Percentiles rank a stretch among this genome's conserved stretches.
These are phyloP conservation scores for Nitzschia inconspicua DNA, from an alignment of 108 stramenopile genomes.

Conservation along the genomic window DNA sequence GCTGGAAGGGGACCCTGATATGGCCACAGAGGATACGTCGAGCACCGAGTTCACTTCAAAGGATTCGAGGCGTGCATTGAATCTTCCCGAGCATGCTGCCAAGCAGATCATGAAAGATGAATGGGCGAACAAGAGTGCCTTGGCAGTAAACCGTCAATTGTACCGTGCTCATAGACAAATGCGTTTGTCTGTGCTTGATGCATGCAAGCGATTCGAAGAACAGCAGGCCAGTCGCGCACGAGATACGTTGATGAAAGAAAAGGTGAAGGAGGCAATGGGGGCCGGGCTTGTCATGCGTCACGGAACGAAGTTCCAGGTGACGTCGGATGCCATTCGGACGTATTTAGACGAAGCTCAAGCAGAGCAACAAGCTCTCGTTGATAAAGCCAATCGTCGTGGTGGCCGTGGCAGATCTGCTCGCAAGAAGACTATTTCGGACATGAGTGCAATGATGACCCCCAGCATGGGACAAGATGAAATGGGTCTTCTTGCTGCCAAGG, in stretches of 20 bases:
- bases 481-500: neutral
- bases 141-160: conserved; percentile 62
- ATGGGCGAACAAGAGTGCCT: conserved; percentile 42
- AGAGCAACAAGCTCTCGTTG: conserved; percentile 48
- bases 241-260: conserved; percentile 46
- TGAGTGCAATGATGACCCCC: conserved; percentile 59
- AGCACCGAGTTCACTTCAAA: neutral
- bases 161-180: conserved; percentile 77
- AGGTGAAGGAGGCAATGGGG: conserved; percentile 27
- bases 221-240: conserved; percentile 58
- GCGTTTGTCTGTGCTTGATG: conserved; percentile 72
- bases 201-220: conserved; percentile 75
- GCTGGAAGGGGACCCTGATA: conserved; percentile 37
- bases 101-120: conserved; percentile 33
- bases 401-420: conserved; percentile 63
- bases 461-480: conserved; percentile 15
- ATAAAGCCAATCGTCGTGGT: conserved; percentile 61
- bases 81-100: conserved; percentile 5
- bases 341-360: conserved; percentile 45
- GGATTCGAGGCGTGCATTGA: conserved; percentile 12
- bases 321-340: conserved; percentile 55
- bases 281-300: conserved; percentile 79
- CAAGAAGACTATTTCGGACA: conserved; percentile 77
- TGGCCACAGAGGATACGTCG: neutral
- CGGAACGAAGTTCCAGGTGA: conserved; percentile 55